Conservation (phyloP, 495 filamentous ascomycete genomes). For the Penicillium verhagenii region DNA sequence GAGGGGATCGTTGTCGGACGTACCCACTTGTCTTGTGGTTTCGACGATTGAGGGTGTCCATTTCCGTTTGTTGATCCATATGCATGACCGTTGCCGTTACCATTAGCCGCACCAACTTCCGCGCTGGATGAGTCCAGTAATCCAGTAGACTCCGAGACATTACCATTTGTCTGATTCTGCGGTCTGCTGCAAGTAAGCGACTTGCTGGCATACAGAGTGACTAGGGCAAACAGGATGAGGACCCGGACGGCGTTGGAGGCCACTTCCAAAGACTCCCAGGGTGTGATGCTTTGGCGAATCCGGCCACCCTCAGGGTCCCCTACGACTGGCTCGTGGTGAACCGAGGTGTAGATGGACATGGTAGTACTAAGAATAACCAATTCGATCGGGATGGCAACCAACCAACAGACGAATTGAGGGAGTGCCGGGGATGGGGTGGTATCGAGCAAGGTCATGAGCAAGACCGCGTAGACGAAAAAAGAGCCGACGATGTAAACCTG, state of each 20-base stretch:
- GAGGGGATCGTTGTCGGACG: conserved; percentile 64
- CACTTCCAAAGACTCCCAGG: conserved; percentile 66
- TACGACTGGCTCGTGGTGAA: conserved; percentile 59
- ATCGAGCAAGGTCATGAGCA: conserved; percentile 80
- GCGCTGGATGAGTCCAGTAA: conserved; percentile 40
- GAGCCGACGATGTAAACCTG: conserved; percentile 82
- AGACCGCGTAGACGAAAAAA: conserved; percentile 68
- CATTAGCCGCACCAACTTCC: conserved; percentile 46
- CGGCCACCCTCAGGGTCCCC: conserved; percentile 49
- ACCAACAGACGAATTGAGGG: conserved; percentile 74
- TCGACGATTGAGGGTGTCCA: conserved; percentile 36
- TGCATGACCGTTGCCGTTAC: conserved; percentile 41
- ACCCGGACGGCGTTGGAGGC: conserved; percentile 58
- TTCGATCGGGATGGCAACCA: conserved; percentile 65
- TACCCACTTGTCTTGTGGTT: conserved; percentile 56
- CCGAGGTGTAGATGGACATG: conserved; percentile 56
- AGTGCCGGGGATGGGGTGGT: conserved; percentile 69
- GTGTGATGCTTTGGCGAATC: conserved; percentile 50
- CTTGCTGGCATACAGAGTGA: conserved; percentile 55
- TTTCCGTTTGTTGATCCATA: conserved; percentile 51
- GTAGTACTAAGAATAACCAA: conserved; percentile 64
- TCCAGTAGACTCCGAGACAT: conserved; percentile 55
- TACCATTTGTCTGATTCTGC: conserved; percentile 29
- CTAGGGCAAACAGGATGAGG: conserved; percentile 55
- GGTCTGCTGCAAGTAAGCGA: conserved; percentile 49